Evolutionary conservation across 176 grass and related monocot species (phyloP), one percentile per base, ranked within the genome.

Genomic region (Oryza coarctata): DNA sequence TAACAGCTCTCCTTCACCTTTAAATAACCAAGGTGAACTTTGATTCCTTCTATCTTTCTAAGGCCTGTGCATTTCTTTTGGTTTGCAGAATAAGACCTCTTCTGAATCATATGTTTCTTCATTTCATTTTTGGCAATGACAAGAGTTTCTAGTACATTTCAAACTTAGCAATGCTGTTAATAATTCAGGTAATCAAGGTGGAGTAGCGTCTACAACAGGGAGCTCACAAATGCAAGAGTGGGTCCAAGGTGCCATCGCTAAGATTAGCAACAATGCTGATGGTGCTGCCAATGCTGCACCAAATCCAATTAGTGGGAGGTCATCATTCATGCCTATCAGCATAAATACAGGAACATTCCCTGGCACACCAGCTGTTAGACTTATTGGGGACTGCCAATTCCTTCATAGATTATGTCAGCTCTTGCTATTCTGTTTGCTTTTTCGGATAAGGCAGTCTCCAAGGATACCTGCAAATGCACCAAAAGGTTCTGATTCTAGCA

Each of bases 161-260:
- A 27, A 27, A 66, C 71, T 80, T 81, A 85, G 23, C 18, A 66
- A 65, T 84, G 31, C 18, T 80, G 34, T 49, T 83, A 64, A 80
- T 78, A 79, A 85, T 85, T 85, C 83, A 93, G 92, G 88, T 75
- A 87, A 86, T 85, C 96, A 99, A 87, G 86, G 75, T 79, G 96
- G 91, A 83, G 85, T 89, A 82, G 75, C 94, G 76, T 85, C 81
- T 40, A 33, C 96, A 4, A 83, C 88, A 65, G 96, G 96, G 29
- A 95, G 64, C 69, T 93, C 96, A 78, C 96, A 99, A 83, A 99
- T 99, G 96, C 96, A 99, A 89, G 96, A 94, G 34, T 99, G 96
- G 96, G 96, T 99, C 49, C 96, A 99, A 90, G 96, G 96, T 77
- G 96, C 96, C 49, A 93, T 99, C 67, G 93, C 96, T 86, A 99